A percentile compares a stretch with the other conserved stretches of the same genome.
These are phyloP conservation scores for Cercophora newfieldiana DNA, from an alignment of 495 filamentous ascomycete species.

Conservation along the genomic window DNA sequence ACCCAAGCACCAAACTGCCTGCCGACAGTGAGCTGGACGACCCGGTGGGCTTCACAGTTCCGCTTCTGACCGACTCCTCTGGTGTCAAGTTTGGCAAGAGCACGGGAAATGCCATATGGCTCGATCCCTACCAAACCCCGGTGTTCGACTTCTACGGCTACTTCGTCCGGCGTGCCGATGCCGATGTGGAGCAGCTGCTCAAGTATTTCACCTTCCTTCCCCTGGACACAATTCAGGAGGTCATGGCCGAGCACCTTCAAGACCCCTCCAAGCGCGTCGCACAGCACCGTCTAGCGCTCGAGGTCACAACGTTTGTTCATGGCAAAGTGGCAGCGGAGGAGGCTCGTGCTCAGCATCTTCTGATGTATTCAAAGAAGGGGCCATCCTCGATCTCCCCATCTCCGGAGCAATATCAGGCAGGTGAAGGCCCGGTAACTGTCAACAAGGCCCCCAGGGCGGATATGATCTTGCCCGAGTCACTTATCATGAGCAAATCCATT, in stretches of 20 bases:
- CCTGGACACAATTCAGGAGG: conserved; percentile 56
- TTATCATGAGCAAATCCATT: conserved; percentile 63
- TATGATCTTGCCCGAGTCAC: conserved; percentile 64
- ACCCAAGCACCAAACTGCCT: conserved; percentile 31
- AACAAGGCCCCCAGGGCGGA: conserved; percentile 53
- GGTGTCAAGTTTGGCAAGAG: conserved; percentile 96
- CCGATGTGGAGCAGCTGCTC: conserved; percentile 73
- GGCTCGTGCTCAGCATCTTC: conserved; percentile 58
- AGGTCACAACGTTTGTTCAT: conserved; percentile 79
- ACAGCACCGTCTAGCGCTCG: conserved; percentile 76
- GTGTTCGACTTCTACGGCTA: conserved; percentile 85
- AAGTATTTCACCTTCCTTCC: conserved; percentile 92
- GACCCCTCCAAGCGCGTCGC: conserved; percentile 71
- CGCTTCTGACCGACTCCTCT: conserved; percentile 78
- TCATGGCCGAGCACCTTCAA: conserved; percentile 65
- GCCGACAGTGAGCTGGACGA: conserved; percentile 40
- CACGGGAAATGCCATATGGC: conserved; percentile 91
- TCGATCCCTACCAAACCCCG: conserved; percentile 76
- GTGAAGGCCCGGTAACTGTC: conserved; percentile 40
- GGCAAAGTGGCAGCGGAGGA: conserved; percentile 58
- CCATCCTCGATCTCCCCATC: background rate
- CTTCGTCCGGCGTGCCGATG: conserved; percentile 82
- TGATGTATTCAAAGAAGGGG: conserved; percentile 47
- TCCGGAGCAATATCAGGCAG: conserved; percentile 15
- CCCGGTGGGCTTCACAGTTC: conserved; percentile 85